Evolutionary conservation across 768 basidiomycete species (phyloP).

Genomic region (Gyrodon lividus): DNA sequence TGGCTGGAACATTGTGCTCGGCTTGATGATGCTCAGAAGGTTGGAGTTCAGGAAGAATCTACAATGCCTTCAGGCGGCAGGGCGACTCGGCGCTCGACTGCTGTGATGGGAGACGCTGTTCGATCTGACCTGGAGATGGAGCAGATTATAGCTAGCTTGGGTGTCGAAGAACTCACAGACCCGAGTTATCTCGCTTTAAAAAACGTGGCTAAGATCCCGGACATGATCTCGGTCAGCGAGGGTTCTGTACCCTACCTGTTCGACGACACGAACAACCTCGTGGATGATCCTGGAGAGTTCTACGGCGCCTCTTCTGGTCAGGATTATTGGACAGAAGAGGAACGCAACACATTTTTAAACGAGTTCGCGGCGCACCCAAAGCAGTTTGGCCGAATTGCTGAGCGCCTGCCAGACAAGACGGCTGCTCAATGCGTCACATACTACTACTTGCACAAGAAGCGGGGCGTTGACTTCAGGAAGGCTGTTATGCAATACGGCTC

Average conservation of each 20-base stretch:
- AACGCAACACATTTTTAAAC: constrained; percentile 74
- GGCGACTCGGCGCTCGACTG: constrained; percentile 72
- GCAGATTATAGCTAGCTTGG: constrained; percentile 92
- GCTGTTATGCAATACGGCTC: constrained; percentile 66
- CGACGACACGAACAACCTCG: constrained; percentile 83
- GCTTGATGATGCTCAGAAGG: constrained; percentile 53
- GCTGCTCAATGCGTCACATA: constrained; percentile 86
- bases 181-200: constrained; percentile 81
- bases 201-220: constrained; percentile 86
- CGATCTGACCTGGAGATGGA: constrained; percentile 97
- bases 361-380: constrained; percentile 86
- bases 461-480: constrained; percentile 78
- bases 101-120: constrained; percentile 79
- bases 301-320: constrained; percentile 73
- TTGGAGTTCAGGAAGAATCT: constrained; percentile 36
- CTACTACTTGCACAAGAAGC: constrained; percentile 95
- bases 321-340: constrained; percentile 85
- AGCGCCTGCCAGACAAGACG: constrained; percentile 78
- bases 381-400: constrained; percentile 92
- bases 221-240: constrained; percentile 76
- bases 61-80: constrained; percentile 44
- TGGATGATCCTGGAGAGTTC: constrained; percentile 75
- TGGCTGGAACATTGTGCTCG: constrained; percentile 73
- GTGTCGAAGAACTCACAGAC: constrained; percentile 91
- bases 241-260: constrained; percentile 62